Base-by-base conservation (phyloP, 805 yeast genomes). In the Ogataea degrootiae region DNA sequence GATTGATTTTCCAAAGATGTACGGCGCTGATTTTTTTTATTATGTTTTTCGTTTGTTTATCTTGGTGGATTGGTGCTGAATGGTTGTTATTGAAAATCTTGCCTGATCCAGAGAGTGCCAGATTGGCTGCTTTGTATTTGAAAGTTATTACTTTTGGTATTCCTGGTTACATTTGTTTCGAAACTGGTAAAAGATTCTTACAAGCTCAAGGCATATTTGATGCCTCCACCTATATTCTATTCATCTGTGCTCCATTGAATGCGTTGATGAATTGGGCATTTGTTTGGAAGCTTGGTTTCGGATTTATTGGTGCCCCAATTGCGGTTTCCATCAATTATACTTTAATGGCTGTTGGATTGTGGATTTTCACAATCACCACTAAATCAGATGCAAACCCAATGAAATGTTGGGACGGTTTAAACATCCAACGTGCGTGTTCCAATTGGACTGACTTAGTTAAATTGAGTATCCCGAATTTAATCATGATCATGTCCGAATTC, bases 201-300 rank as follows among this genome's bases (percentile, higher is more conserved):
- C 92, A 86, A 63, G 76, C 87, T 41, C 92, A 86, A 68, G 88
- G 88, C 22, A 76, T 85, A 7, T 86, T 85, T 65, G 87, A 85
- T 63, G 92, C 92, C 7, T 82, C 90, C 11, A 85, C 91, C 0
- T 82, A 83, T 54, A 85, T 84, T 23, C 68, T 86, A 37, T 66
- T 79, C 37, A 57, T 85, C 29, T 85, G 89, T 66, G 91, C 91
- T 3, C 92, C 94, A 8, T 64, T 85, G 50, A 86, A 86, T 59
- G 85, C 85, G 0, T 50, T 80, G 29, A 65, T 84, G 66, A 85
- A 85, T 64, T 86, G 83, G 58, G 49, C 75, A 17, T 69, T 86
- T 40, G 92, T 86, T n/a, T 83, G 92, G 90, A 72, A 76, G 4
- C 61, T 82, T 41, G 79, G 80, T 0, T 55, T 77, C 45, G 94